phyloP scores from a whole-genome alignment of 257 asterid species.

The Perilla frutescens region DNA sequence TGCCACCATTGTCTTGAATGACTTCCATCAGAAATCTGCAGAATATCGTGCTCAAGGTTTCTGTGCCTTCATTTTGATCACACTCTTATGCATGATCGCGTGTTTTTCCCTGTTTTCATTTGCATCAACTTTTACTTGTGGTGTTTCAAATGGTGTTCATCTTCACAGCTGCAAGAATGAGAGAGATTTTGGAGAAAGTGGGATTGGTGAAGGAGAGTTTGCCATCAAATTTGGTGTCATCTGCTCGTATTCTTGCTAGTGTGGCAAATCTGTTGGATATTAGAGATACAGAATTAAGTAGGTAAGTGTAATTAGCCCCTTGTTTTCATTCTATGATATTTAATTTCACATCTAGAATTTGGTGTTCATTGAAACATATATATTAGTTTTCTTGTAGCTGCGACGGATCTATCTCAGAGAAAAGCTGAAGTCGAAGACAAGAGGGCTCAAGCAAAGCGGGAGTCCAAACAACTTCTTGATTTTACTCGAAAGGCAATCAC shows the following conservation, averaged over 20 bases:
- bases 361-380: not conserved
- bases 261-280: conserved; percentile 86
- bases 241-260: conserved; percentile 87
- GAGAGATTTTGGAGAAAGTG: conserved; percentile 89
- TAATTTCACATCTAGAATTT: not conserved
- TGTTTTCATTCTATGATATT: not conserved
- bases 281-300: conserved; percentile 93
- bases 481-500: conserved; percentile 95
- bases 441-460: conserved; percentile 81
- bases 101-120: not conserved
- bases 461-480: conserved; percentile 86
- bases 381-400: conserved; percentile 88
- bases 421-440: conserved; percentile 91
- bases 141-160: not conserved
- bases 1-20: conserved; percentile 80
- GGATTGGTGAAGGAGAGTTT: conserved; percentile 92
- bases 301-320: conserved; percentile 49
- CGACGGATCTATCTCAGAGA: conserved; percentile 81
- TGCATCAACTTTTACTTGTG: conserved; percentile 1
- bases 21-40: conserved; percentile 86
- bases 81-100: not conserved
- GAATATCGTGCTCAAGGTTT: conserved; percentile 93
- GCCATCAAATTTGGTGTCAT: conserved; percentile 78
- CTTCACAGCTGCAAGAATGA: conserved; percentile 77
- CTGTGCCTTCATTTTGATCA: not conserved